These are phyloP conservation scores for Phalaenopsis hybrid DNA, from an alignment of 116 monocot species.

Conservation along the genomic window DNA sequence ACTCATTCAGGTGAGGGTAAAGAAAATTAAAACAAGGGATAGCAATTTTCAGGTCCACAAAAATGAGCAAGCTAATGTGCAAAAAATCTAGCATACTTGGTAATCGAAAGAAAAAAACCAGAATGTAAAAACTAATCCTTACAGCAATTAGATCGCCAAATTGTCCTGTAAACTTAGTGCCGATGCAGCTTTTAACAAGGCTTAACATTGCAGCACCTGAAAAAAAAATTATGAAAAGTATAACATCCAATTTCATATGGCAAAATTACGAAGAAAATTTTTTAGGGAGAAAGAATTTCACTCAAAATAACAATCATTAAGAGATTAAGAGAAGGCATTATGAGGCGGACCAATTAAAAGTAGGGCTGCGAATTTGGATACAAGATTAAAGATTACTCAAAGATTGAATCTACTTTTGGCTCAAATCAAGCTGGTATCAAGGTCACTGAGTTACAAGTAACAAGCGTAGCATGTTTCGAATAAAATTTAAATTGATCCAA, in stretches of 20 bases:
- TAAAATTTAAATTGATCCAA: too few relatives aligned
- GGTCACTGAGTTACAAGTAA: too few relatives aligned
- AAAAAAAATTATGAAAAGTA: not conserved
- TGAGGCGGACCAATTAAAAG: not conserved
- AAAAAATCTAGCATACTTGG: not conserved
- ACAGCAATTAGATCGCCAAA: conserved; percentile 89
- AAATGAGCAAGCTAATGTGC: not conserved
- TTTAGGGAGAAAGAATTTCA: not conserved
- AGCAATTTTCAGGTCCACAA: not conserved
- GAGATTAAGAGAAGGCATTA: not conserved
- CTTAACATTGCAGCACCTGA: conserved; percentile 57
- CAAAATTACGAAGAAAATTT: not conserved
- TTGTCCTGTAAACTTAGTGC: conserved; percentile 94
- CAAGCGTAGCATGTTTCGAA: too few relatives aligned
- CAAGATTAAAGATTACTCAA: not conserved
- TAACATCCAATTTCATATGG: conserved; percentile 2
- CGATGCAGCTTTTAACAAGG: conserved; percentile 88
- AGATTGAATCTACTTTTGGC: too few relatives aligned
- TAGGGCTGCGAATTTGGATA: not conserved
- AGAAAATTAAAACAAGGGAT: not conserved
- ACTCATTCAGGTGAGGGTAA: not conserved
- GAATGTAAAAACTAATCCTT: conserved; percentile 17
- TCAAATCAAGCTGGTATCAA: too few relatives aligned
- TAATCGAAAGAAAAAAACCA: not conserved
- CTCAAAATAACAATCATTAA: not conserved